These are phyloP conservation scores for Fusarium protoensiforme DNA, from an alignment of 2,329 filamentous ascomycete species.

Conservation along the genomic window DNA sequence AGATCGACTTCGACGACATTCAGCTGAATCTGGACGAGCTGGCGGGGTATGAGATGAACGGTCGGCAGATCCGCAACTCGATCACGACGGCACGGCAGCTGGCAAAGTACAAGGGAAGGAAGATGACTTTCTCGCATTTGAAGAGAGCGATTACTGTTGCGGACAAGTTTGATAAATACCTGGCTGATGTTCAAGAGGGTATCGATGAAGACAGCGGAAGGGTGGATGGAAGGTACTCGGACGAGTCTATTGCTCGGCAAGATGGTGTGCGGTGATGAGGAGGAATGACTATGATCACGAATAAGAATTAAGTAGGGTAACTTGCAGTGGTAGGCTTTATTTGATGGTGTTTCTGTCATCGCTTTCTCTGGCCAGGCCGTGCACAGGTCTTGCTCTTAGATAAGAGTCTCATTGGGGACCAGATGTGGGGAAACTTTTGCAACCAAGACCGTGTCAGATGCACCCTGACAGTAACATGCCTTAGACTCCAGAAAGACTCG, in stretches of 20 bases:
- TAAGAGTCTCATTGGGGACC: too few relatives aligned
- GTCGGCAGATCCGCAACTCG: constrained; percentile 16
- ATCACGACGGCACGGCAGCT: constrained; percentile 15
- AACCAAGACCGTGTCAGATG: too few relatives aligned
- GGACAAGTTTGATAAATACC: constrained; percentile 13
- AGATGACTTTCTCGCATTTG: constrained; percentile 1
- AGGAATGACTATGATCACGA: neutral
- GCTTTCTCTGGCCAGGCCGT: too few relatives aligned
- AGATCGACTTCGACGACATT: constrained; percentile 3
- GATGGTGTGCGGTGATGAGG: neutral
- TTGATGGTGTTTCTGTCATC: too few relatives aligned
- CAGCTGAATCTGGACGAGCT: neutral
- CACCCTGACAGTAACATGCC: too few relatives aligned
- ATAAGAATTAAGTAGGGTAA: neutral
- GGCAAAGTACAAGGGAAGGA: constrained; percentile 2
- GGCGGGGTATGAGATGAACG: neutral
- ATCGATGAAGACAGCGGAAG: neutral
- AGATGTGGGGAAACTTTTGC: too few relatives aligned
- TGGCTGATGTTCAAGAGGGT: constrained; percentile 10
- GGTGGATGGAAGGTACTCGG: neutral
- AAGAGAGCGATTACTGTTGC: constrained; percentile 12
- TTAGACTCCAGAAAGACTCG: too few relatives aligned
- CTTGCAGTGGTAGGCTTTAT: neutral
- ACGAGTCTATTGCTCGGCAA: neutral
- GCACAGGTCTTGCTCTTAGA: too few relatives aligned